phyloP scores from a whole-genome alignment of 2,329 filamentous ascomycete species.

The Fusarium nanum region DNA sequence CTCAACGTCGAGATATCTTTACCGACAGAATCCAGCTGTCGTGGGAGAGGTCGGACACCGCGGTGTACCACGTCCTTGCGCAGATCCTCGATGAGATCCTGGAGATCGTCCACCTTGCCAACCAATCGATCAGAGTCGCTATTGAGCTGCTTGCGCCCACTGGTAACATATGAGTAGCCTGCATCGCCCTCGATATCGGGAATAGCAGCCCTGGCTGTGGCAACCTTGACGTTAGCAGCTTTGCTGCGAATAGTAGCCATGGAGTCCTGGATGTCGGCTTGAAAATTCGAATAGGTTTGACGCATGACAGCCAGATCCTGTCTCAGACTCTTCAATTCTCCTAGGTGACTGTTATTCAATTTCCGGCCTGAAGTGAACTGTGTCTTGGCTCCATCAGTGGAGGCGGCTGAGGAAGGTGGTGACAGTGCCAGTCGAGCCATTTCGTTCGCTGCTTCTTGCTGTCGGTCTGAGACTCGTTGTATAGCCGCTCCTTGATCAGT shows the following conservation, averaged over 20 bases:
- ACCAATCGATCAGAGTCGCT: slow-evolving; percentile 92
- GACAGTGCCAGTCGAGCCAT: slow-evolving; percentile 71
- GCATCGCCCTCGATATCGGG: slow-evolving; percentile 79
- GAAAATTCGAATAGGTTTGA: slow-evolving; percentile 93
- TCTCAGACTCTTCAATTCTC: slow-evolving; percentile 83
- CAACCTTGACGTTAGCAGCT: slow-evolving; percentile 81
- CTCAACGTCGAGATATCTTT: slow-evolving; percentile 87
- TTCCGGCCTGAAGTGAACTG: slow-evolving; percentile 54
- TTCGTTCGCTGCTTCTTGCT: slow-evolving; percentile 89
- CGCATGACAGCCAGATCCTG: slow-evolving; percentile 91
- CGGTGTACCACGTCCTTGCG: slow-evolving; percentile 96
- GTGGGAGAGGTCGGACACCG: slow-evolving; percentile 88
- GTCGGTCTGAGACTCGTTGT: slow-evolving; percentile 87
- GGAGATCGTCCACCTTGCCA: slow-evolving; percentile 93
- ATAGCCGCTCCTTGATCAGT: slow-evolving; percentile 85
- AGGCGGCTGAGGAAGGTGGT: slow-evolving; percentile 58
- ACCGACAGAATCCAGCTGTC: slow-evolving; percentile 88
- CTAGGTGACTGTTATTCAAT: slow-evolving; percentile 71
- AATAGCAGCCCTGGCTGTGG: slow-evolving; percentile 76
- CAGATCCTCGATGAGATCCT: slow-evolving; percentile 94
- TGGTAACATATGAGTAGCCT: slow-evolving; percentile 87
- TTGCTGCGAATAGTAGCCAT: slow-evolving; percentile 88
- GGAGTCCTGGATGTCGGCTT: slow-evolving; percentile 86
- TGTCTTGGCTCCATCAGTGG: slow-evolving; percentile 56
- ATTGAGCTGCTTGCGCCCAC: slow-evolving; percentile 86